A percentile compares a stretch with the other conserved stretches of the same genome.
Evolutionary conservation across 1,139 yeast species (phyloP).

Genomic region (Protomyces inouyei): DNA sequence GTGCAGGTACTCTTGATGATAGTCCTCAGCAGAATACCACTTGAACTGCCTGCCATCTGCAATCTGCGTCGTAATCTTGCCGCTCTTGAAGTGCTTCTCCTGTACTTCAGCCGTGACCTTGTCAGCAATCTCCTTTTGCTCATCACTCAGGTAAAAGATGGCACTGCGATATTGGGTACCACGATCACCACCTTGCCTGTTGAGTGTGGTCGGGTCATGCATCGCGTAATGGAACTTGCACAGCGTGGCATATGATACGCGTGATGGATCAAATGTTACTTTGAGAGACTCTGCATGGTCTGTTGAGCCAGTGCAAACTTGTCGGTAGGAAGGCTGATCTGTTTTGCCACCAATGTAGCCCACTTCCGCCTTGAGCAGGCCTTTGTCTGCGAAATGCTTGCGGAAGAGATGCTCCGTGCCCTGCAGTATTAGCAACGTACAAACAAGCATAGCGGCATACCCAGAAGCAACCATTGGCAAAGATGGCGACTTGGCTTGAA

Average conservation of each 20-base stretch:
- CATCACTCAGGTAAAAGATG: constrained; percentile 56
- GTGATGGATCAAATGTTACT: constrained; percentile 69
- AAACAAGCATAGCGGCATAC: constrained; percentile 36
- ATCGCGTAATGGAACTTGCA: constrained; percentile 78
- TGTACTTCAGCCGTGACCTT: constrained; percentile 44
- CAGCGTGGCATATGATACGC: constrained; percentile 55
- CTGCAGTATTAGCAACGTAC: background rate
- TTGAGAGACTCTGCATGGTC: constrained; percentile 67
- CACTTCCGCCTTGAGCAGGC: constrained; percentile 69
- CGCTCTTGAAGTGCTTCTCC: constrained; percentile 55
- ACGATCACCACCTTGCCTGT: constrained; percentile 72
- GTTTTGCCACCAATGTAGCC: constrained; percentile 79
- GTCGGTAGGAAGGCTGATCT: constrained; percentile 58
- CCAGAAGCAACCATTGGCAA: constrained; percentile 93
- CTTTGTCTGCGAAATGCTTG: constrained; percentile 59
- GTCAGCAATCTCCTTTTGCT: constrained; percentile 47
- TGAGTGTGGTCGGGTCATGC: constrained; percentile 66
- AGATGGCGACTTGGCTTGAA: constrained; percentile 40
- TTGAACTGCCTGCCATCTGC: constrained; percentile 61
- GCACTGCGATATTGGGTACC: constrained; percentile 86
- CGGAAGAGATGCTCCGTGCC: constrained; percentile 74
- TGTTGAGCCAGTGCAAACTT: constrained; percentile 72
- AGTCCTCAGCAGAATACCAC: constrained; percentile 80
- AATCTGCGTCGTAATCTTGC: constrained; percentile 58
- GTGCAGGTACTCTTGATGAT: constrained; percentile 76